Evolutionary conservation across 75 land plant genomes (phyloP).

Genomic region (Gnetum montanum): DNA sequence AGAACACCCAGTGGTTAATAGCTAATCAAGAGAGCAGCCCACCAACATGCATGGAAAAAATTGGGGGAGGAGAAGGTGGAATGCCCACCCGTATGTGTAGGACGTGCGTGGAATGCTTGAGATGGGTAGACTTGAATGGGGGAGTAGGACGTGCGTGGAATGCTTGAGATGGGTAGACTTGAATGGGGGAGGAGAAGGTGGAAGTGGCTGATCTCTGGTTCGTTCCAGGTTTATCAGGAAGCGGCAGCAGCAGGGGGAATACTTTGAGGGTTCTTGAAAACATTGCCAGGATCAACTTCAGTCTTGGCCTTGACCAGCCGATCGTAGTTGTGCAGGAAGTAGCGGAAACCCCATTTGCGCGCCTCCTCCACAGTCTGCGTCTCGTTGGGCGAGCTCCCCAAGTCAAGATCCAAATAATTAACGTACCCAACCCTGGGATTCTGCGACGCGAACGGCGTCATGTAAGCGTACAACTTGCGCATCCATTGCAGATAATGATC

Average conservation of each 20-base stretch:
- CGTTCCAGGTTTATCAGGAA: too few species aligned
- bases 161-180: neutral
- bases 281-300: conserved; percentile 10
- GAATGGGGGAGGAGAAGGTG: neutral
- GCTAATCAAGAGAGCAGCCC: too few species aligned
- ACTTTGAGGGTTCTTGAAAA: conserved; percentile 15
- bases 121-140: neutral
- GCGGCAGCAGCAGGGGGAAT: conserved; percentile 10
- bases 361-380: neutral
- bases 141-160: neutral
- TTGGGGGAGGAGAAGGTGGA: neutral
- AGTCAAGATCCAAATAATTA: conserved; percentile 12
- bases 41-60: too few species aligned
- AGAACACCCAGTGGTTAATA: too few species aligned
- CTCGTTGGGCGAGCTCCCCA: neutral
- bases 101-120: neutral
- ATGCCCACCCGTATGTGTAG: neutral
- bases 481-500: neutral
- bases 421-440: conserved; percentile 7
- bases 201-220: neutral
- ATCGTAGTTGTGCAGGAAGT: conserved; percentile 7
- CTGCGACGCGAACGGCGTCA: conserved; percentile 5
- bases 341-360: conserved; percentile 5
- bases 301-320: conserved; percentile 6
- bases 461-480: conserved; percentile 4